phyloP scores from a whole-genome alignment of 2,329 filamentous ascomycete genomes.

The Monilinia fructicola region DNA sequence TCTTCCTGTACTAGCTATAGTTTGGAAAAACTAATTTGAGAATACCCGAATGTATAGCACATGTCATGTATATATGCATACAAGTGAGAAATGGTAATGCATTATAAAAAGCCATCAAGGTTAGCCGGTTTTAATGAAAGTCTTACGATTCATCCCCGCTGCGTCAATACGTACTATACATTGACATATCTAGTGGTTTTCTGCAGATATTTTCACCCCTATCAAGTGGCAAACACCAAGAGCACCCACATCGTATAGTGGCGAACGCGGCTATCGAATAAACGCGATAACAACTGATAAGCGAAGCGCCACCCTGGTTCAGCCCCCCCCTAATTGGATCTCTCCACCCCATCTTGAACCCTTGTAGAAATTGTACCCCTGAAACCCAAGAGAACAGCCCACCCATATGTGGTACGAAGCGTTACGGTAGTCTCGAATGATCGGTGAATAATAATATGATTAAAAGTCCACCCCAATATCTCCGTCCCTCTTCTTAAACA shows the following conservation, averaged over 20 bases:
- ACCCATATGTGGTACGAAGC: neutral
- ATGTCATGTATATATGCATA: no score
- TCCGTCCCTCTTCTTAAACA: neutral
- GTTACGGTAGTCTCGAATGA: neutral
- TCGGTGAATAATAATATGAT: neutral
- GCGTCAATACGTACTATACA: no score
- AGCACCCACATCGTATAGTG: neutral
- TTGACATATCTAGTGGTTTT: neutral
- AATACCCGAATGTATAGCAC: neutral
- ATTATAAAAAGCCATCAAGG: neutral
- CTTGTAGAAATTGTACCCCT: neutral
- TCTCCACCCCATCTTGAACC: neutral
- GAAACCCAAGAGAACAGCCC: conserved; percentile 3
- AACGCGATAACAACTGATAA: neutral
- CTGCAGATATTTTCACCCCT: neutral
- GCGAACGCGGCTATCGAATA: neutral
- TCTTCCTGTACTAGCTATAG: neutral
- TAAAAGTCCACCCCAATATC: neutral
- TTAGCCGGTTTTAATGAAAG: neutral
- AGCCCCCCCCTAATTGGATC: neutral
- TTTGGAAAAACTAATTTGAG: neutral
- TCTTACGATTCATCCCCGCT: no score
- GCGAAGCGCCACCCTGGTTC: neutral
- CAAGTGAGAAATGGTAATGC: neutral
- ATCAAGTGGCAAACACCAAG: neutral